phyloP scores from a whole-genome alignment of 495 filamentous ascomycete genomes.

The Hypoxylon lienhwacheense region DNA sequence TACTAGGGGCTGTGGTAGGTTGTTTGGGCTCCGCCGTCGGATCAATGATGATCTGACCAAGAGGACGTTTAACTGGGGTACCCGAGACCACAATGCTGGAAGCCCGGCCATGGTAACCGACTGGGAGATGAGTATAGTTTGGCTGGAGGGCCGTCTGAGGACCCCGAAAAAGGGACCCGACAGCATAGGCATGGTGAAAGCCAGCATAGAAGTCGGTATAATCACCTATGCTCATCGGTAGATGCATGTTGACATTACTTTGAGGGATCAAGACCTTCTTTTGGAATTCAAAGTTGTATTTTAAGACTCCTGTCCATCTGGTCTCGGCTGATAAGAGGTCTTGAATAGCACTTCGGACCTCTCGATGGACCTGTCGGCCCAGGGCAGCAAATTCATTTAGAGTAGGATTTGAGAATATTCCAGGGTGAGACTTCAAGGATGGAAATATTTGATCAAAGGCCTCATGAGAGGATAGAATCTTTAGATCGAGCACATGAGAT shows the following conservation, averaged over 20 bases:
- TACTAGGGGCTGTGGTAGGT: slow-evolving; percentile 64
- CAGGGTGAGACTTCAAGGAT: slow-evolving; percentile 56
- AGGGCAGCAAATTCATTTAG: slow-evolving; percentile 84
- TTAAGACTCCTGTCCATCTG: slow-evolving; percentile 32
- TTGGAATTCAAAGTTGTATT: slow-evolving; percentile 40
- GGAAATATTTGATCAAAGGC: slow-evolving; percentile 64
- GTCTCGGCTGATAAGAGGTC: slow-evolving; percentile 65
- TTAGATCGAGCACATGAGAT: slow-evolving; percentile 73
- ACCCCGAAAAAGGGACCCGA: slow-evolving; percentile 83
- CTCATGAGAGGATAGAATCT: slow-evolving; percentile 56
- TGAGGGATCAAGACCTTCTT: slow-evolving; percentile 50
- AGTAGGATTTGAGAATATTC: slow-evolving; percentile 67
- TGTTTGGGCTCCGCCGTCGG: slow-evolving; percentile 58
- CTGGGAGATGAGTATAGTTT: slow-evolving; percentile 88
- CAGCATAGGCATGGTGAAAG: slow-evolving; percentile 79
- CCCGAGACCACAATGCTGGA: slow-evolving; percentile 79
- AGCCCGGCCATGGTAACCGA: slow-evolving; percentile 84
- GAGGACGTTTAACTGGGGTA: slow-evolving; percentile 71
- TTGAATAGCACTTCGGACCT: slow-evolving; percentile 74
- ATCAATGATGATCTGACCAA: slow-evolving; percentile 78
- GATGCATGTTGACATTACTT: slow-evolving; percentile 65
- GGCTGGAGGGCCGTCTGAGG: slow-evolving; percentile 77
- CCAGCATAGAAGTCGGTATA: slow-evolving; percentile 99
- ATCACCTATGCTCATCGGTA: slow-evolving; percentile 89
- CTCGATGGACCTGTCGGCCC: slow-evolving; percentile 68